Conservation (phyloP, 805 yeast genomes). For the Millerago galiae region DNA sequence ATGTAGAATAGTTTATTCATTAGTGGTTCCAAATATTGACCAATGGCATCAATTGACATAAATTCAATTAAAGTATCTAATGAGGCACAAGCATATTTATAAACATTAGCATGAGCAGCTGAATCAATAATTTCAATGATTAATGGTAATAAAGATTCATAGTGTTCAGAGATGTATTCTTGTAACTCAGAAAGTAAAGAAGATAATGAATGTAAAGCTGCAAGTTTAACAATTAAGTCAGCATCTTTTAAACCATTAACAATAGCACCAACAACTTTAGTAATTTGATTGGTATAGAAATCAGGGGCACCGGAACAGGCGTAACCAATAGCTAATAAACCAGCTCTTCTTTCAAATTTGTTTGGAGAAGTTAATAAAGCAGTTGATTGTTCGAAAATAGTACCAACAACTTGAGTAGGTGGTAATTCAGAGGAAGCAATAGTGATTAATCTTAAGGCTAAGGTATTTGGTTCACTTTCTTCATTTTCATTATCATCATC, state of each 20-base stretch:
- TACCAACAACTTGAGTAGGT: conserved; percentile 83
- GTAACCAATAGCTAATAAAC: conserved; percentile 71
- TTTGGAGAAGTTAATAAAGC: conserved; percentile 55
- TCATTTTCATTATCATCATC: conserved; percentile 92
- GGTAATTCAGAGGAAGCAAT: conserved; percentile 80
- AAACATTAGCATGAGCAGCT: conserved; percentile 75
- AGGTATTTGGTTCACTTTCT: conserved; percentile 71
- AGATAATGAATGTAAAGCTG: conserved; percentile 77
- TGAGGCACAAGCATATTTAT: conserved; percentile 86
- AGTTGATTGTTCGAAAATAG: conserved; percentile 62
- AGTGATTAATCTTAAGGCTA: conserved; percentile 76
- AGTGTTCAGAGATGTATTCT: conserved; percentile 78
- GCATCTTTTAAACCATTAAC: conserved; percentile 72
- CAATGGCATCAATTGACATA: conserved; percentile 81
- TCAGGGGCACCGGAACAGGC: conserved; percentile 95
- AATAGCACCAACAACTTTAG: conserved; percentile 65
- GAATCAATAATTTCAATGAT: conserved; percentile 82
- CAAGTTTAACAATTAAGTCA: conserved; percentile 69
- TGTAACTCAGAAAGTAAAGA: conserved; percentile 79
- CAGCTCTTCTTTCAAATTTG: conserved; percentile 80
- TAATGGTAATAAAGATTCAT: conserved; percentile 75
- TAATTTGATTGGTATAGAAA: conserved; percentile 68
- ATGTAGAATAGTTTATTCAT: conserved; percentile 84
- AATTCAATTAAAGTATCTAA: conserved; percentile 89
- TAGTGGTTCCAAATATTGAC: conserved; percentile 76